Conservation (phyloP, 805 yeast species). For the Zygoascus bituminiphila region DNA sequence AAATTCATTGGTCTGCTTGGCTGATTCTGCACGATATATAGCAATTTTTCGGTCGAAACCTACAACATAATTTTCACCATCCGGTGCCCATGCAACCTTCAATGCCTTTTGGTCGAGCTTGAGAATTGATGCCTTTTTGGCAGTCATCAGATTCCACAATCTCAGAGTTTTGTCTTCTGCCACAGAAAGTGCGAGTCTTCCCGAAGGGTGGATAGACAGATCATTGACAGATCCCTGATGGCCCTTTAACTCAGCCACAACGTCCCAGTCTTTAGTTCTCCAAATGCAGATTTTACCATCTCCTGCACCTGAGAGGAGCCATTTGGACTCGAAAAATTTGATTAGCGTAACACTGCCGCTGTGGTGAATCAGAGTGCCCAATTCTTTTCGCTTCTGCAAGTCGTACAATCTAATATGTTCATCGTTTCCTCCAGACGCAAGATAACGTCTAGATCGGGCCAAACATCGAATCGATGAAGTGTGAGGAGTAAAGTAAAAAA, state of each 20-base stretch:
- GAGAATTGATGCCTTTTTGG: slow-evolving; percentile 79
- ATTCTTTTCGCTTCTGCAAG: slow-evolving; percentile 83
- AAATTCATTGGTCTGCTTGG: slow-evolving; percentile 44
- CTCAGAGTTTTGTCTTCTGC: slow-evolving; percentile 77
- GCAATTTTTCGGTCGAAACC: slow-evolving; percentile 61
- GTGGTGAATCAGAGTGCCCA: slow-evolving; percentile 84
- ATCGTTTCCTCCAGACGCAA: slow-evolving; percentile 92
- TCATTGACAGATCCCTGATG: slow-evolving; percentile 80
- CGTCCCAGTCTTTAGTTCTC: slow-evolving; percentile 97
- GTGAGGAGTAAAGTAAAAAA: slow-evolving; percentile 95
- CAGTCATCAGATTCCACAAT: slow-evolving; percentile 96
- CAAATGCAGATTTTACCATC: slow-evolving; percentile 87
- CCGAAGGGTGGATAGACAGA: slow-evolving; percentile 81
- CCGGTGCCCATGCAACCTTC: slow-evolving; percentile 45
- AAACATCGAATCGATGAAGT: slow-evolving; percentile 77
- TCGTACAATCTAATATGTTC: slow-evolving; percentile 94
- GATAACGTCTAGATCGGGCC: slow-evolving; percentile 72
- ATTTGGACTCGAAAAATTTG: slow-evolving; percentile 50
- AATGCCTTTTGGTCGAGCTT: slow-evolving; percentile 32
- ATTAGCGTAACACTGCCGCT: slow-evolving; percentile 79
- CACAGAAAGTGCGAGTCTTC: slow-evolving; percentile 82
- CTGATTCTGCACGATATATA: slow-evolving; percentile 55
- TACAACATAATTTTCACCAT: slow-evolving; percentile 67
- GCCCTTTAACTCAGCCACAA: slow-evolving; percentile 79
- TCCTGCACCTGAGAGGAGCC: slow-evolving; percentile 86